Base-by-base conservation (phyloP, 1,284 basidiomycete genomes). In the Wolfiporia cocos region DNA sequence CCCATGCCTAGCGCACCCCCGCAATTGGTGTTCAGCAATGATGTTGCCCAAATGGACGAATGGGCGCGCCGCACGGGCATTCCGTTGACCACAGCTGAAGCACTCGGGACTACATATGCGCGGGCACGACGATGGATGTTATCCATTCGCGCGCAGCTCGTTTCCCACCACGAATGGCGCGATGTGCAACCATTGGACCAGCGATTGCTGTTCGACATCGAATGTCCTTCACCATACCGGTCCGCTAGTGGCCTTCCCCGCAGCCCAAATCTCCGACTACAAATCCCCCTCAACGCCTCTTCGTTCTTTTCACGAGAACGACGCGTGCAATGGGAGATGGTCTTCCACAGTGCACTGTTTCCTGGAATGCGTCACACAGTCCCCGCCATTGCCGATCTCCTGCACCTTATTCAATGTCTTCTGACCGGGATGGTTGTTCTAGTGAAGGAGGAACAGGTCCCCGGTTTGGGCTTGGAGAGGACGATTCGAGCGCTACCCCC, bases 311-410 rank as follows among this genome's bases (percentile, higher is more conserved):
- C 81, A 40, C 84, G 85, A 11, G 83, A 88, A 60, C 70, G 86
- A 52, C 75, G 83, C 48, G 74, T 88, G 34, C 86, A 88, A 57
- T 89, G 86, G 86, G 78, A 89, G 61, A 88, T 89, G 86, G 84
- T 87, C 50, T 89, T 89, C 59, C 85, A 89, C 61, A 79, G 77
- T 55, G 84, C 86, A 58, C 78, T 81, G 44, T 89, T 88, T 66
- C 83, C 83, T 50, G 81, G 79, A 33, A 75, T 87, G 49, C 74
- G 86, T 34, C 83, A 86, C 63, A 79, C 83, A 55, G 79, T 82
- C 42, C 77, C 78, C 31, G 82, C 86, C 38, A 74, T 89, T 61
- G 78, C 74, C 61, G 86, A 88, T 64, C 79, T 88, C 52, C 69
- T 89, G 47, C 75, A 78, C 59, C 71, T 89, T 47, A 64, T 89